These are phyloP conservation scores for Dentipellis sp. DNA, from an alignment of 768 basidiomycete genomes.

Conservation along the genomic window DNA sequence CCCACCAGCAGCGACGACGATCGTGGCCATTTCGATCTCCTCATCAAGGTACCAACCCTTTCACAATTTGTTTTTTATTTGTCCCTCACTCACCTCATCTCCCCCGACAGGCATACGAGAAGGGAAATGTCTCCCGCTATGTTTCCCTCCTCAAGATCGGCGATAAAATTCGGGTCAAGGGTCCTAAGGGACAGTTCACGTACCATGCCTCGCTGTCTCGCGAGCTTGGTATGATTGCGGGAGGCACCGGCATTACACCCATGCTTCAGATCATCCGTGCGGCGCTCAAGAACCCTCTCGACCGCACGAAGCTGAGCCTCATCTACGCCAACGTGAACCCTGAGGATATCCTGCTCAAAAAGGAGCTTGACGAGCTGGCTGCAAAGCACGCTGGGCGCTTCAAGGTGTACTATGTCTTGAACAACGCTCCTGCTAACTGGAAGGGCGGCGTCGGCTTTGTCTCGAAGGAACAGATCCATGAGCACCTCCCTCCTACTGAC, in stretches of 20 bases:
- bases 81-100: background rate
- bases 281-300: constrained; percentile 80
- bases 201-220: constrained; percentile 67
- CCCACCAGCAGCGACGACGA: constrained; percentile 93
- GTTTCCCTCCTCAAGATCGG: constrained; percentile 78
- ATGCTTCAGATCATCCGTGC: constrained; percentile 98
- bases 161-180: constrained; percentile 84
- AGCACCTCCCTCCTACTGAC: constrained; percentile 58
- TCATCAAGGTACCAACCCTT: constrained; percentile 70
- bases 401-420: constrained; percentile 84
- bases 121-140: constrained; percentile 92
- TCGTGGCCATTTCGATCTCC: constrained; percentile 87
- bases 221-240: constrained; percentile 93
- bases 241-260: constrained; percentile 97
- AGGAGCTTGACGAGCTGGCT: constrained; percentile 77
- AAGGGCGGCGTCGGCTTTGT: constrained; percentile 88
- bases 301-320: constrained; percentile 74
- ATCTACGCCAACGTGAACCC: constrained; percentile 95
- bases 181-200: constrained; percentile 92
- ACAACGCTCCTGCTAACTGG: constrained; percentile 88
- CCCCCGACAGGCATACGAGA: constrained; percentile 73
- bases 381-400: constrained; percentile 56
- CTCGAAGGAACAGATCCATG: constrained; percentile 82
- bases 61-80: background rate
- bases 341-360: constrained; percentile 87